These are phyloP conservation scores for Xylaria curta DNA, from an alignment of 495 filamentous ascomycete genomes.

Conservation along the genomic window DNA sequence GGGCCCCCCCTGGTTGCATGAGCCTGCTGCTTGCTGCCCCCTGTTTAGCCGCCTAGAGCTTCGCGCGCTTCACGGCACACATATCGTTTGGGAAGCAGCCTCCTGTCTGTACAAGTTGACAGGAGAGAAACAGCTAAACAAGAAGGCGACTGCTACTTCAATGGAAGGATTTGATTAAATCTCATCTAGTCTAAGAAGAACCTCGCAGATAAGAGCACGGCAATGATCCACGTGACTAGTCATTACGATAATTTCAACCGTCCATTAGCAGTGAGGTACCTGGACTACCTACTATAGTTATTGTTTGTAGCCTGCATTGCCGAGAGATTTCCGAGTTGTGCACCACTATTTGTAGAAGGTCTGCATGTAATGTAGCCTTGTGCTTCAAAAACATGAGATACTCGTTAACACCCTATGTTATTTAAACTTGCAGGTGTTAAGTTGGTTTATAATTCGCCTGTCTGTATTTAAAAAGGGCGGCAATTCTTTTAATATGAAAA, in stretches of 20 bases:
- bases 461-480: not conserved
- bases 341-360: not conserved
- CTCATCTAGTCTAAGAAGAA: not conserved
- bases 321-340: not conserved
- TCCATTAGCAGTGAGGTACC: not conserved
- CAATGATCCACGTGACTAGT: not conserved
- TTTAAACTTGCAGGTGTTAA: not conserved
- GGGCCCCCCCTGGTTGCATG: conserved; percentile 19
- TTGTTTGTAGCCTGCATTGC: not conserved
- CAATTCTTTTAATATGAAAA: not conserved
- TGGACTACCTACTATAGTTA: not conserved
- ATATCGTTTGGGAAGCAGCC: not conserved
- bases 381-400: not conserved
- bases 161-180: not conserved
- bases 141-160: not conserved
- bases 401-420: not conserved
- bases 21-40: not conserved
- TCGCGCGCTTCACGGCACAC: conserved; percentile 18
- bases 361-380: not conserved
- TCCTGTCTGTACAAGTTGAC: conserved; percentile 1
- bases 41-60: conserved; percentile 20
- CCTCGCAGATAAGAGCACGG: not conserved
- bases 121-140: conserved; percentile 8
- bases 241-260: too few species aligned
- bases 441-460: not conserved